phyloP scores from a whole-genome alignment of 169 alveolate species.

The Cystoisospora suis region DNA sequence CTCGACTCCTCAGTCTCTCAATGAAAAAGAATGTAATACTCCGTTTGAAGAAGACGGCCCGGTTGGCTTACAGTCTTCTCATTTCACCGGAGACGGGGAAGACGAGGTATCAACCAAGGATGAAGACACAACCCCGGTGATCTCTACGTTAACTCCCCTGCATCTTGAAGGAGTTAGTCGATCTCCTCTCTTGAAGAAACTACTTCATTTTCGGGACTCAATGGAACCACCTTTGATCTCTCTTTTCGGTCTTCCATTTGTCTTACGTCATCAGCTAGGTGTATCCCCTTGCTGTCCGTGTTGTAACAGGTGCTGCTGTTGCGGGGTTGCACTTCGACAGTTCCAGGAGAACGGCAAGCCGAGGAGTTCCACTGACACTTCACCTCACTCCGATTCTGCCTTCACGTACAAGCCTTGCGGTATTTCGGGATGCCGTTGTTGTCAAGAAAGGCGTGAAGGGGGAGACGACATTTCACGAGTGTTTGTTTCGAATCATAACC shows the following conservation, averaged over 20 bases:
- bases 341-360: neutral
- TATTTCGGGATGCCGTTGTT: neutral
- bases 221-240: neutral
- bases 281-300: slow-evolving; percentile 11
- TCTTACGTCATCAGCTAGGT: slow-evolving; percentile 3
- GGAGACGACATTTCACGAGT: neutral
- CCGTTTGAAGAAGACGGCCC: no score
- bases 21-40: no score
- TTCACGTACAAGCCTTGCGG: neutral
- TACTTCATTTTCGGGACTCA: neutral
- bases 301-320: slow-evolving; percentile 8
- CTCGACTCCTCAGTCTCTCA: no score
- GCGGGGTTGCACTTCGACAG: neutral
- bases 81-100: no score
- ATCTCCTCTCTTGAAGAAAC: neutral
- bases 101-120: no score
- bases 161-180: neutral
- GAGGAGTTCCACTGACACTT: neutral
- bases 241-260: neutral
- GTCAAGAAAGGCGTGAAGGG: neutral
- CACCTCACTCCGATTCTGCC: neutral
- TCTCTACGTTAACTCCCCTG: neutral
- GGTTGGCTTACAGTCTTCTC: no score
- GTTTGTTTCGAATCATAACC: no score
- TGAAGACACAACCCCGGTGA: no score